phyloP scores from a whole-genome alignment of 139 green algal species.

The Auxenochlorella pyrenoidosa region DNA sequence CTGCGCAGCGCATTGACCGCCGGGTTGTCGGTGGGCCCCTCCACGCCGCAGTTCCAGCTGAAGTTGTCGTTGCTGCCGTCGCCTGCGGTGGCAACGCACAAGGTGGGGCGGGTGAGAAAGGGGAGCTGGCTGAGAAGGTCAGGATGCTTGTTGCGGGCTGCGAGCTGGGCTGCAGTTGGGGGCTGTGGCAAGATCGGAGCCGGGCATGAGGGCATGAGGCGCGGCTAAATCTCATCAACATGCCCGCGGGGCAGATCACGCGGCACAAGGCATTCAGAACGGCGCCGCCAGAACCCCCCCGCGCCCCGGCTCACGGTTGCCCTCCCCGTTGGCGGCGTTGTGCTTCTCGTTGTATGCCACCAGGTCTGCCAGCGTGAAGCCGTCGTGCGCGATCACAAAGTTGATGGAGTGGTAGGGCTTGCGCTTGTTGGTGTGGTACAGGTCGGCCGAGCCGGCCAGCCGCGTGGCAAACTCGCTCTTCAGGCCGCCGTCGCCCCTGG shows the following conservation, averaged over 20 bases:
- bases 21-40: constrained; percentile 84
- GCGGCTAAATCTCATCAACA: too few relatives aligned
- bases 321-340: constrained; percentile 89
- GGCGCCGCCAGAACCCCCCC: too few relatives aligned
- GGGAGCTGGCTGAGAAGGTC: neutral
- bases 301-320: constrained; percentile 53
- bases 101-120: neutral
- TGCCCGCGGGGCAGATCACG: too few relatives aligned
- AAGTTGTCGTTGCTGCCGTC: constrained; percentile 98
- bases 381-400: constrained; percentile 98
- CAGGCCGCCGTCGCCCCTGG: constrained; percentile 78
- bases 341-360: constrained; percentile 90
- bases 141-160: too few relatives aligned
- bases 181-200: too few relatives aligned
- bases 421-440: constrained; percentile 80
- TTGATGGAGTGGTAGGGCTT: constrained; percentile 95
- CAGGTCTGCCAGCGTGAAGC: constrained; percentile 96
- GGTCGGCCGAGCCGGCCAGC: constrained; percentile 88
- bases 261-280: too few relatives aligned
- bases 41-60: constrained; percentile 96
- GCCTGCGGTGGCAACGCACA: constrained; percentile 16
- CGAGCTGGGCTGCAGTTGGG: too few relatives aligned
- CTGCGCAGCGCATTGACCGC: constrained; percentile 71
- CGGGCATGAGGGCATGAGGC: too few relatives aligned
- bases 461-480: constrained; percentile 93